Conservation (phyloP, 129 eudicot genomes). For the Lactuca sativa region DNA sequence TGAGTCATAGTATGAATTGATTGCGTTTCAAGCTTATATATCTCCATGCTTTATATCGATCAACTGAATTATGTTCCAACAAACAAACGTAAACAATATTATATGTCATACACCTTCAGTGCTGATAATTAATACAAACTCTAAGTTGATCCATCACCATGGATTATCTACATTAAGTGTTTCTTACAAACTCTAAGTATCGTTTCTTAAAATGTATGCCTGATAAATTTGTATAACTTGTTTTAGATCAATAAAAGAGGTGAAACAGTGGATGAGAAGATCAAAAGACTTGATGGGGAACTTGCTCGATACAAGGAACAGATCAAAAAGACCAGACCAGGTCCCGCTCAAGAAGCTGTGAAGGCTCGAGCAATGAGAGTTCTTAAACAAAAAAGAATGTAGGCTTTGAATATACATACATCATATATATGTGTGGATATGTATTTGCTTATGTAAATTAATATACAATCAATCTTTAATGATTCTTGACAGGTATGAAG, state of each 20-base stretch:
- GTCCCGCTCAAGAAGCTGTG: conserved; percentile 95
- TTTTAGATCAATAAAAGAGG: conserved; percentile 86
- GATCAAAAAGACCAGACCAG: conserved; percentile 82
- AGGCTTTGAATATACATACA: conserved; percentile 20
- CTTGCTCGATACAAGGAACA: conserved; percentile 75
- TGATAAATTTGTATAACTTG: conserved; percentile 4
- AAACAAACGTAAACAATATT: not conserved
- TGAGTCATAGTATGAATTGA: conserved; percentile 7
- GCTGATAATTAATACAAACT: not conserved
- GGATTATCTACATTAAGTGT: not conserved
- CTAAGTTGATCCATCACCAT: not conserved
- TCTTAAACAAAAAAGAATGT: conserved; percentile 84
- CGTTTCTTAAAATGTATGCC: not conserved
- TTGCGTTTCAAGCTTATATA: not conserved
- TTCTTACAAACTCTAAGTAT: not conserved
- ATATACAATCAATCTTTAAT: conserved; percentile 20
- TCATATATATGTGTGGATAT: not conserved
- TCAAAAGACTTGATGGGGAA: conserved; percentile 84
- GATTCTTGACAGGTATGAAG: conserved; percentile 75
- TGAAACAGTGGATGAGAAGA: conserved; percentile 85
- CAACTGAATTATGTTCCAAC: not conserved
- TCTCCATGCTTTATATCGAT: not conserved
- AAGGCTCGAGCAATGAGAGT: conserved; percentile 94
- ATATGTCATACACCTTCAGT: not conserved
- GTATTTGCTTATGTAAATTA: not conserved